Percentiles rank a stretch among this genome's conserved stretches.
These are phyloP conservation scores for Pestalotiopsis sp. DNA, from an alignment of 2,329 filamentous ascomycete genomes.

Conservation along the genomic window DNA sequence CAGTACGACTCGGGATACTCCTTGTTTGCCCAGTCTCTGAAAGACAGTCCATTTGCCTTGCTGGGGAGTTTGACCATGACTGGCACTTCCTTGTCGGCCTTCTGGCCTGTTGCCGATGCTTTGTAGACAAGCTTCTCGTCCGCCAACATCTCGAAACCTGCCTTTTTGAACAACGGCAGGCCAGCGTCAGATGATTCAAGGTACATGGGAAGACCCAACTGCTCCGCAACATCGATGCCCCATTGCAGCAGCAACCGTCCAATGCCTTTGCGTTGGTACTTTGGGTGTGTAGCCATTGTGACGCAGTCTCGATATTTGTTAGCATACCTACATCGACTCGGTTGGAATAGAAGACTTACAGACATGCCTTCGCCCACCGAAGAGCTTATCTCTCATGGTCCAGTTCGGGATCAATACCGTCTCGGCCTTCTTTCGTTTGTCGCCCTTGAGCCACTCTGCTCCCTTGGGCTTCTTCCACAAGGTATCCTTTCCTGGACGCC, in stretches of 20 bases:
- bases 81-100: conserved; percentile 21
- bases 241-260: conserved; percentile 24
- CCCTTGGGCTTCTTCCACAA: conserved; percentile 22
- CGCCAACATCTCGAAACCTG: conserved; percentile 22
- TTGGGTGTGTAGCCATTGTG: conserved; percentile 25
- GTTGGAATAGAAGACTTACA: conserved; percentile 18
- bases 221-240: conserved; percentile 22
- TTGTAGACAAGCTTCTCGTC: conserved; percentile 23
- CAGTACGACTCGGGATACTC: conserved; percentile 19
- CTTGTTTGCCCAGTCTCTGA: conserved; percentile 20
- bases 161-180: conserved; percentile 18
- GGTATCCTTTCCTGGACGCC: conserved; percentile 19
- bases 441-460: conserved; percentile 23
- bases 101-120: conserved; percentile 20
- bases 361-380: conserved; percentile 23
- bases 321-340: background rate
- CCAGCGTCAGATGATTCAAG: conserved; percentile 21
- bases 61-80: conserved; percentile 27
- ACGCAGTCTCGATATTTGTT: conserved; percentile 21
- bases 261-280: conserved; percentile 22
- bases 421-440: conserved; percentile 21
- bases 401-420: conserved; percentile 20
- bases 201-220: conserved; percentile 24
- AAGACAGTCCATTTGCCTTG: conserved; percentile 20
- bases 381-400: conserved; percentile 25